A percentile compares a stretch with the other conserved stretches of the same genome.
phyloP scores from a whole-genome alignment of 805 yeast species.

The Candida hungchunana region DNA sequence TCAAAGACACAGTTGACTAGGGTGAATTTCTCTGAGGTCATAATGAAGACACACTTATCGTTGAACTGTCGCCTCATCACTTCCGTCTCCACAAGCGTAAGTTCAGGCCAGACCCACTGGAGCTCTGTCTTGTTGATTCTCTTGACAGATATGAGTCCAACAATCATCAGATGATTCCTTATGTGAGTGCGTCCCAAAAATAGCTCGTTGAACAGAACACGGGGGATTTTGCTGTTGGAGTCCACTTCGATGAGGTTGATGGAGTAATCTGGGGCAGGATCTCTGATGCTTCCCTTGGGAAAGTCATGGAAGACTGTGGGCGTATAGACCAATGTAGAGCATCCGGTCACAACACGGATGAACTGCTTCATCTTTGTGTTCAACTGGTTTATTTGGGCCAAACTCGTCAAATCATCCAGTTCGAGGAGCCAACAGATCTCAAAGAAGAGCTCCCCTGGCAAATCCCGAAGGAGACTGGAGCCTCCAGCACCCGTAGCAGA shows the following conservation, averaged over 20 bases:
- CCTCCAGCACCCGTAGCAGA: no score
- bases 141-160: constrained; percentile 2
- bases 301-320: constrained; percentile 7
- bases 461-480: no score
- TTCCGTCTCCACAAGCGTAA: constrained; percentile 9
- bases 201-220: constrained; percentile 3
- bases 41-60: not conserved
- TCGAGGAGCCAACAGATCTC: no score
- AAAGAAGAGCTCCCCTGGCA: no score
- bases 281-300: not conserved
- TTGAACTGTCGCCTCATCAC: constrained; percentile 3
- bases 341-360: constrained; percentile 3
- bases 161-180: constrained; percentile 3
- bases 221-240: constrained; percentile 1
- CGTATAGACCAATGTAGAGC: not conserved
- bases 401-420: constrained; percentile 2
- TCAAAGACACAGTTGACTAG: constrained; percentile 3
- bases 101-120: constrained; percentile 12
- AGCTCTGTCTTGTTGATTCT: constrained; percentile 1
- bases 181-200: constrained; percentile 3
- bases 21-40: constrained; percentile 3
- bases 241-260: constrained; percentile 11
- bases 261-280: constrained; percentile 7
- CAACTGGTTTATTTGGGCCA: constrained; percentile 6
- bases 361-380: constrained; percentile 1